A percentile compares a stretch with the other conserved stretches of the same genome.
Conservation (phyloP, 1,139 yeast species). For the Debaryomyces nepalensis region DNA sequence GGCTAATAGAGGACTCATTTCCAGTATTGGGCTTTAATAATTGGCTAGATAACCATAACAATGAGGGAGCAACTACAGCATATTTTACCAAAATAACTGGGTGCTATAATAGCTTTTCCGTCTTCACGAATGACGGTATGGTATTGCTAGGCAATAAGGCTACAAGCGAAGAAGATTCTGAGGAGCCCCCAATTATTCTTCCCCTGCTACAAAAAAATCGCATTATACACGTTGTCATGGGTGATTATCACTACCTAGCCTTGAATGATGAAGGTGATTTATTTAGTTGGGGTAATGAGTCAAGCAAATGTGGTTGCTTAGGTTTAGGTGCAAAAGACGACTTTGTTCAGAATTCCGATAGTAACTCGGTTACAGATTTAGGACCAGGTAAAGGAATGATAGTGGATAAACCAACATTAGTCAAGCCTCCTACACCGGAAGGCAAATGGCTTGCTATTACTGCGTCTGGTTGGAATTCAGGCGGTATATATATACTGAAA, state of each 20-base stretch:
- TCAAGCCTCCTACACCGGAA: conserved; percentile 31
- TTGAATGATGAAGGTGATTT: conserved; percentile 61
- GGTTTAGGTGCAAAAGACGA: conserved; percentile 60
- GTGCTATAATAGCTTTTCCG: conserved; percentile 54
- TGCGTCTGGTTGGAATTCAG: conserved; percentile 86
- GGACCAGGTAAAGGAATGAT: conserved; percentile 41
- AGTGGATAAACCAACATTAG: conserved; percentile 49
- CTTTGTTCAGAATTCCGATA: conserved; percentile 22
- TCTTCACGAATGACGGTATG: conserved; percentile 55
- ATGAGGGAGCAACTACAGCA: conserved; percentile 18
- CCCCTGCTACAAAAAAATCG: conserved; percentile 54
- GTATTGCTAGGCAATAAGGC: conserved; percentile 49
- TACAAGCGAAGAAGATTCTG: conserved; percentile 20
- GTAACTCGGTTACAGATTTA: conserved; percentile 27
- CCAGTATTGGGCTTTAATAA: conserved; percentile 30
- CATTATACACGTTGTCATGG: conserved; percentile 64
- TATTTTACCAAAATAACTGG: conserved; percentile 54
- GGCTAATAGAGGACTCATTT: conserved; percentile 12
- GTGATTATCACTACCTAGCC: conserved; percentile 76
- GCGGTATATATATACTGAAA: conserved; percentile 45
- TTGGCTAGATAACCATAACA: conserved; percentile 32
- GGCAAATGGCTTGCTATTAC: conserved; percentile 58
- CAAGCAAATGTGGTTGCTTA: conserved; percentile 66
- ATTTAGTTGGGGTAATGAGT: conserved; percentile 75
- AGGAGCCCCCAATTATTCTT: conserved; percentile 32